Evolutionary conservation across 805 yeast genomes (phyloP), one percentile per base, ranked within the genome.

Genomic region (Zygosaccharomyces rouxii): DNA sequence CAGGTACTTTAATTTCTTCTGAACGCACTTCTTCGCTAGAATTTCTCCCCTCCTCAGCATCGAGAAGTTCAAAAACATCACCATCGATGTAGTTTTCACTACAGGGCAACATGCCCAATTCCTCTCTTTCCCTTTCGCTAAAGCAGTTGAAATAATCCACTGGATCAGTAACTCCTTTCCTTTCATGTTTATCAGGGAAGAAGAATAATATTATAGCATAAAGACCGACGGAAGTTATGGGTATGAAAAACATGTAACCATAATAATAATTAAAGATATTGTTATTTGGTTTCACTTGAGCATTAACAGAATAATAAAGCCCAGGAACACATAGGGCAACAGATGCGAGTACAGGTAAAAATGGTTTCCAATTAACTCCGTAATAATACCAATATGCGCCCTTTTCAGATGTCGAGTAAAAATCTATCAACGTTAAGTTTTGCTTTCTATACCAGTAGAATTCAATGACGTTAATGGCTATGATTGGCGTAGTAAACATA

Each of bases 401-500:
- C 28, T 40, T 47, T 22, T 48, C 42, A 5, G 60, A 56, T 25
- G 59, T 50, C 1, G 70, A 56, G 55, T 64, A 73, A 26, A 72
- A 58, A 39, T 71, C 69, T 13, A 69, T 60, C 35, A 73, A 51
- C 5, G 66, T 59, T 10, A 71, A 22, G 30, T 60, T 61, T 13
- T 57, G 48, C 26, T 59, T 60, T 53, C 75, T 58, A 25, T 70
- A 55, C 14, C 70, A 47, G 45, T 62, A 62, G 50, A 64, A 73
- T 46, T 73, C 75, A 29, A 72, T 55, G 19, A 68, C 58, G 23
- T 66, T 58, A 13, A 71, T 64, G 2, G 66, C 69, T 46, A 69
- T 60, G 16, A 69, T 58, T 11, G 74, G 74, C 6, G 72, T 64
- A 11, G 68, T 66, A 49, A 71, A 58, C 28, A 69, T 63, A 38